Percentiles rank a stretch among this genome's conserved stretches.
Conservation (phyloP, 2,329 filamentous ascomycete species). For the Penicillium sp. region DNA sequence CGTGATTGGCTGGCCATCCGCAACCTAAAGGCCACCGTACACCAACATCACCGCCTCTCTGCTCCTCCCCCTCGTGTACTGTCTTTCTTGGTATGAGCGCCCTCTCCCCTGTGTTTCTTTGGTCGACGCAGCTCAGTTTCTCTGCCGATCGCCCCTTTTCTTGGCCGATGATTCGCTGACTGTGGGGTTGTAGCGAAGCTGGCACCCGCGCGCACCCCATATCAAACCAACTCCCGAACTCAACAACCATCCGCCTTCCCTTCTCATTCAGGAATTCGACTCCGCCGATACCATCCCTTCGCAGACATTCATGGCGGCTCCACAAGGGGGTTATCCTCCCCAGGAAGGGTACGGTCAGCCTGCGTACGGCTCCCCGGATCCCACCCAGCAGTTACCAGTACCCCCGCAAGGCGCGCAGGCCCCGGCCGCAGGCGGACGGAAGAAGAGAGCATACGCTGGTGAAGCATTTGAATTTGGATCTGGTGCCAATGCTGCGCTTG, state of each 20-base stretch:
- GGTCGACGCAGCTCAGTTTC: not conserved
- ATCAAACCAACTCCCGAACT: conserved; percentile 15
- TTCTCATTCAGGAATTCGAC: conserved; percentile 4
- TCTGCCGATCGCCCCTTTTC: conserved; percentile 7
- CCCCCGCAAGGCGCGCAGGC: conserved; percentile 32
- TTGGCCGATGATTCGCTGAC: conserved; percentile 16
- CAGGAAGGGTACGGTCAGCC: conserved; percentile 50
- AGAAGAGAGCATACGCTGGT: conserved; percentile 92
- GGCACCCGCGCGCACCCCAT: conserved; percentile 20
- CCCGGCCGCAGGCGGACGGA: conserved; percentile 49
- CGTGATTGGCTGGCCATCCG: conserved; percentile 36
- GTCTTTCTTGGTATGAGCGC: conserved; percentile 8
- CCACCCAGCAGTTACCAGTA: conserved; percentile 33
- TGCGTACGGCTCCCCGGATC: conserved; percentile 40
- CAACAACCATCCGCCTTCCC: conserved; percentile 9
- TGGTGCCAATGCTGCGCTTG: conserved; percentile 72
- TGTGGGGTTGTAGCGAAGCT: conserved; percentile 29
- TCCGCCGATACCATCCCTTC: conserved; percentile 5
- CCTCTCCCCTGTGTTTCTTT: not conserved
- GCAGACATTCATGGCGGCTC: conserved; percentile 47
- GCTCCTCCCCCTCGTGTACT: conserved; percentile 15
- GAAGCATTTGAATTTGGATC: conserved; percentile 90
- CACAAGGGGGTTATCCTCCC: conserved; percentile 52
- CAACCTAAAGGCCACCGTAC: conserved; percentile 41
- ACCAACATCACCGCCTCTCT: conserved; percentile 31